These are phyloP conservation scores for Pistacia integerrima DNA, from an alignment of 345 rosid species.

Conservation along the genomic window DNA sequence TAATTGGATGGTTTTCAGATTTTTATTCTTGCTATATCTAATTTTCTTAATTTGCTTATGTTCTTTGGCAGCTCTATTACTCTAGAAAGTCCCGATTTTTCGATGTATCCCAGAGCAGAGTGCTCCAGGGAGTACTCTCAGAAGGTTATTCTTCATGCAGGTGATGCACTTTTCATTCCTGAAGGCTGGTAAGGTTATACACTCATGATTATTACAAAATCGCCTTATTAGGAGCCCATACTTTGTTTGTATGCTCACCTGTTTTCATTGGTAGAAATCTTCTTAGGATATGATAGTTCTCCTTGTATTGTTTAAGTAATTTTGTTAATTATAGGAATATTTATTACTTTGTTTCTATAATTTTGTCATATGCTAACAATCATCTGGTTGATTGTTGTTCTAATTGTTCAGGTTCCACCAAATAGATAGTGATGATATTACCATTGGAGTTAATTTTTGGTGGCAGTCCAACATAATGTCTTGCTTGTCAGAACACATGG, in stretches of 20 bases:
- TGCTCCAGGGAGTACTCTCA: slow-evolving; percentile 54
- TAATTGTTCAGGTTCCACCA: slow-evolving; percentile 78
- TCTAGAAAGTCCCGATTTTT: slow-evolving; percentile 64
- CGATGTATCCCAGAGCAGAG: slow-evolving; percentile 73
- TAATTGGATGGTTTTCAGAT: slow-evolving; percentile 2
- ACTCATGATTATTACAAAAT: slow-evolving; percentile 16
- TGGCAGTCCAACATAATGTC: slow-evolving; percentile 72
- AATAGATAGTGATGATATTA: slow-evolving; percentile 80
- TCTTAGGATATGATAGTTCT: not conserved
- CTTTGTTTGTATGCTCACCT: not conserved
- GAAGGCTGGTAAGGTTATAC: slow-evolving; percentile 88
- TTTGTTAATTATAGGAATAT: slow-evolving; percentile 2
- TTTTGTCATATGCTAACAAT: not conserved
- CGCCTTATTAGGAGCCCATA: slow-evolving; percentile 1
- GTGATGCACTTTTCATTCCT: slow-evolving; percentile 96
- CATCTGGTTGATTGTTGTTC: slow-evolving; percentile 24
- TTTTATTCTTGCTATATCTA: not conserved
- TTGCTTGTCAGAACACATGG: slow-evolving; percentile 77
- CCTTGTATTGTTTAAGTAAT: not conserved
- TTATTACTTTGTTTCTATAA: not conserved
- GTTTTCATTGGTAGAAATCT: not conserved
- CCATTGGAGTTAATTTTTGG: slow-evolving; percentile 87
- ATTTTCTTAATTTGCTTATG: slow-evolving; percentile 14
- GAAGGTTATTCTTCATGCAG: slow-evolving; percentile 68
- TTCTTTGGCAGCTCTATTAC: slow-evolving; percentile 61